Percentiles rank a stretch among this genome's conserved stretches.
Evolutionary conservation across 2,329 filamentous ascomycete species (phyloP).

Genomic region (Aspergillus hortae): DNA sequence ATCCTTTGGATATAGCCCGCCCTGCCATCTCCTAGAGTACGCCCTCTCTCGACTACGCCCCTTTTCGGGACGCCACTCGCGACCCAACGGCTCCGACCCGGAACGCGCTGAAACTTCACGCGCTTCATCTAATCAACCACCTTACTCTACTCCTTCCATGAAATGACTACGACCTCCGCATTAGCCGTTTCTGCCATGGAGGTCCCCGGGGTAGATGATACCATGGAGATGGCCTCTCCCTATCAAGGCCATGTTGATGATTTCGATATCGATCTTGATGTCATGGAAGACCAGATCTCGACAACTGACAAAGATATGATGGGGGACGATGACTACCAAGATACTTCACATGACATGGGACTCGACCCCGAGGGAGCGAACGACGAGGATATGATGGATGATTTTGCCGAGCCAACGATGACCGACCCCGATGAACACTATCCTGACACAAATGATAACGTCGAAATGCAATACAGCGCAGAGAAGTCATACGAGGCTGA

Average conservation of each 20-base stretch:
- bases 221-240: slow-evolving; percentile 42
- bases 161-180: slow-evolving; percentile 33
- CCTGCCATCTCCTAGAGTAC: too few relatives aligned
- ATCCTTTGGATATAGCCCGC: neutral
- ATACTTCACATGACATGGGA: slow-evolving; percentile 27
- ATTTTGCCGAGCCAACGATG: slow-evolving; percentile 38
- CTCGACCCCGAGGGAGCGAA: slow-evolving; percentile 27
- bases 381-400: slow-evolving; percentile 49
- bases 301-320: slow-evolving; percentile 52
- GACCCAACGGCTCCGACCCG: slow-evolving; percentile 4
- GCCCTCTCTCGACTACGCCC: neutral
- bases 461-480: slow-evolving; percentile 28
- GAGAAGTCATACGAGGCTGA: slow-evolving; percentile 35
- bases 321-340: slow-evolving; percentile 37
- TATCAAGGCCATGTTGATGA: slow-evolving; percentile 45
- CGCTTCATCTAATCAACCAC: slow-evolving; percentile 7
- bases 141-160: slow-evolving; percentile 17
- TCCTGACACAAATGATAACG: slow-evolving; percentile 22
- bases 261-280: slow-evolving; percentile 59
- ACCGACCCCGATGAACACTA: slow-evolving; percentile 32
- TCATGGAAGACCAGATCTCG: slow-evolving; percentile 55
- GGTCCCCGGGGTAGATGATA: slow-evolving; percentile 37
- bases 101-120: slow-evolving; percentile 19
- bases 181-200: slow-evolving; percentile 35
- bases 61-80: slow-evolving; percentile 1